Evolutionary conservation across 768 basidiomycete genomes (phyloP), one percentile per base, ranked within the genome.

Genomic region (Gautieria morchelliformis): DNA sequence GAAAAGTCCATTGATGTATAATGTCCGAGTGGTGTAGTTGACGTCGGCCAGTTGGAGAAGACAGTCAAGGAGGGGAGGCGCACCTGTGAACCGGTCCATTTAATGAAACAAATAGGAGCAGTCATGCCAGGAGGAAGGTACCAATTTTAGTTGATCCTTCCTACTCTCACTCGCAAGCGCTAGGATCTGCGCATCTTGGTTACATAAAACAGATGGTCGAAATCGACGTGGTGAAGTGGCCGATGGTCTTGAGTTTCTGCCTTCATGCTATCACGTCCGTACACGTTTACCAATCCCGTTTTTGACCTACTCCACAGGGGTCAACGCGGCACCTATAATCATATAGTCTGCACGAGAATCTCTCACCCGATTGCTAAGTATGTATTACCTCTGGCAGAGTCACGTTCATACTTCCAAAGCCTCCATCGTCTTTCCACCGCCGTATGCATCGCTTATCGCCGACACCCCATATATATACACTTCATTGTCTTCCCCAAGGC

Each of bases 21-120:
- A 62, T 88, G 83, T 1, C 91, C 92, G 3, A 97, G 74, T 4
- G 95, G 94, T 11, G 94, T 96, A 58, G 84, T 85, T 20, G 85
- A 84, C n/a, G 94, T 97, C 7, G 96, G 96, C 95, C 95, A 99
- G 69, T 98, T 98, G 3, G 85, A 79, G 71, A 88, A 98, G 1
- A 85, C 83, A 3, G 93, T 94, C 37, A 91, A 73, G 2, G 87
- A 85, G 0, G 93, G 89, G 0, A 93, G 76, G 68, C 98, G 96
- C 60, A 95, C 80, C 94, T 97, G 63, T 4, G 50, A 53, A n/a
- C 35, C 22, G 19, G 27, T 42, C 58, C 40, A 62, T 60, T n/a
- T 0, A 37, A 7, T 44, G 12, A 15, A 15, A 11, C 8, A 47
- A 19, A 42, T 41, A 8, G 42, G n/a, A 37, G 20, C 14, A 20